Percentiles rank a stretch among this genome's conserved stretches.
Evolutionary conservation across 805 yeast genomes (phyloP).

Genomic region (Debaryomyces castellii): DNA sequence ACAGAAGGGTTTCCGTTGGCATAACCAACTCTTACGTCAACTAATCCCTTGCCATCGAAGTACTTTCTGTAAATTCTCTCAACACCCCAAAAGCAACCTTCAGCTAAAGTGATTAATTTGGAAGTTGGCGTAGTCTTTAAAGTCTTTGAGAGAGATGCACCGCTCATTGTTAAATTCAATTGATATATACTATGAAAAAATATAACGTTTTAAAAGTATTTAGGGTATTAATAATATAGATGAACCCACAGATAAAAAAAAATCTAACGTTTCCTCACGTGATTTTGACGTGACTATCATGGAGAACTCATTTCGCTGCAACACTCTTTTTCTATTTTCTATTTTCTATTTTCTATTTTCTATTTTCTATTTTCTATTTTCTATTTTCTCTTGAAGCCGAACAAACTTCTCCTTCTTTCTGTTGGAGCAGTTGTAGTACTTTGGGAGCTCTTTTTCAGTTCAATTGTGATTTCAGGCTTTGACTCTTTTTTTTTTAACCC

Average conservation of each 20-base stretch:
- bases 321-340: too few species aligned
- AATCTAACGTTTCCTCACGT: background rate
- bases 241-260: background rate
- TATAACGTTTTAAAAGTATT: background rate
- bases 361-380: too few species aligned
- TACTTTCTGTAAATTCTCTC: constrained; percentile 79
- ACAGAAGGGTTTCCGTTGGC: constrained; percentile 75
- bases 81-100: constrained; percentile 85
- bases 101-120: constrained; percentile 44
- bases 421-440: constrained; percentile 3
- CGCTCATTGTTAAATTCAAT: constrained; percentile 6
- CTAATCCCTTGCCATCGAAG: constrained; percentile 60
- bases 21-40: constrained; percentile 85
- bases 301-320: too few species aligned
- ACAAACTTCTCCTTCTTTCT: constrained; percentile 30
- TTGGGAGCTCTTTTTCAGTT: constrained; percentile 3
- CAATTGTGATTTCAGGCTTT: constrained; percentile 7
- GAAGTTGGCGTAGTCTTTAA: constrained; percentile 33
- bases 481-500: constrained; percentile 34
- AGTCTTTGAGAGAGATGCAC: constrained; percentile 30
- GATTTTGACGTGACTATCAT: background rate
- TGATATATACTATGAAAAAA: background rate
- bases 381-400: constrained; percentile 34
- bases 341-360: too few species aligned
- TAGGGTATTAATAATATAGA: background rate